Conservation (phyloP, 2,329 filamentous ascomycete species). For the Colletotrichum sp. region DNA sequence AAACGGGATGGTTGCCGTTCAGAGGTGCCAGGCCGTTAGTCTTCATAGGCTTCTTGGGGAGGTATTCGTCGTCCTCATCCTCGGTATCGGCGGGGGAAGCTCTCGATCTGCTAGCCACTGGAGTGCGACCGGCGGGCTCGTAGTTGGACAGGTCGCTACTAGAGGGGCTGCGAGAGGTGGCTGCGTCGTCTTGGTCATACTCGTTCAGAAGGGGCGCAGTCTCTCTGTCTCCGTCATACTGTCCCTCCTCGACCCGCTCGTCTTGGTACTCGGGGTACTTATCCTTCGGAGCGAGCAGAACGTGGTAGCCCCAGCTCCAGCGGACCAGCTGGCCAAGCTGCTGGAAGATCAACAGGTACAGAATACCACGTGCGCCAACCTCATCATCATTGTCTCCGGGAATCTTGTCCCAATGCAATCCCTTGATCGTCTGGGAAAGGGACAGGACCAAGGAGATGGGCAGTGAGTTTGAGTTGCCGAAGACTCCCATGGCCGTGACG, state of each 20-base stretch:
- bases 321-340: slow-evolving; percentile 93
- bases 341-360: slow-evolving; percentile 97
- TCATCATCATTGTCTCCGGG: slow-evolving; percentile 94
- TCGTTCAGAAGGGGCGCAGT: slow-evolving; percentile 49
- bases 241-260: slow-evolving; percentile 60
- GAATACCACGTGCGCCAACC: slow-evolving; percentile 89
- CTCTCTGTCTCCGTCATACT: slow-evolving; percentile 61
- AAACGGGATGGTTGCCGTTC: slow-evolving; percentile 31
- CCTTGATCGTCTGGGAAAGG: slow-evolving; percentile 87
- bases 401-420: slow-evolving; percentile 91
- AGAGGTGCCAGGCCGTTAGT: slow-evolving; percentile 26
- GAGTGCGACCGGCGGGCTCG: slow-evolving; percentile 62
- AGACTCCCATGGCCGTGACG: slow-evolving; percentile 94
- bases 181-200: slow-evolving; percentile 46
- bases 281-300: slow-evolving; percentile 86
- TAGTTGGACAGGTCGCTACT: slow-evolving; percentile 53
- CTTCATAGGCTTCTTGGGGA: slow-evolving; percentile 28
- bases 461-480: slow-evolving; percentile 97
- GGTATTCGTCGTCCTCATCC: slow-evolving; percentile 44
- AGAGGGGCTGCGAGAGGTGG: slow-evolving; percentile 26
- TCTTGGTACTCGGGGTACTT: slow-evolving; percentile 70
- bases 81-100: slow-evolving; percentile 55
- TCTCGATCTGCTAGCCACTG: slow-evolving; percentile 54
- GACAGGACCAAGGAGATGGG: slow-evolving; percentile 96
- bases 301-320: slow-evolving; percentile 98